phyloP scores from a whole-genome alignment of 2,329 filamentous ascomycete species.

The Exophiala xenobiotica region DNA sequence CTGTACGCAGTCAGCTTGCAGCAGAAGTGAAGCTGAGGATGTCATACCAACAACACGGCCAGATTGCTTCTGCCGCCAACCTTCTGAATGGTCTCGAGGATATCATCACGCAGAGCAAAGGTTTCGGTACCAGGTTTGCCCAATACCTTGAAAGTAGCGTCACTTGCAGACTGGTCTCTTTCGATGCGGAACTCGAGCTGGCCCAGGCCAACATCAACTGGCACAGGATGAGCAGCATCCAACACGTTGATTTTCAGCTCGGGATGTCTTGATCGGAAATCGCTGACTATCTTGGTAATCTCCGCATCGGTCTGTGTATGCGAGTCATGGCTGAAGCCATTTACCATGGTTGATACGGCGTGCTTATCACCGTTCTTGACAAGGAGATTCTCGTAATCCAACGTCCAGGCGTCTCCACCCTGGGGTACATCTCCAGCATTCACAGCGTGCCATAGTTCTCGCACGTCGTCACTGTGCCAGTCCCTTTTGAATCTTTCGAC shows the following conservation, averaged over 20 bases:
- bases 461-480: conserved; percentile 44
- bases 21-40: conserved; percentile 33
- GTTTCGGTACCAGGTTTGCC: conserved; percentile 31
- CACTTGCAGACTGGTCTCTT: conserved; percentile 20
- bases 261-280: conserved; percentile 21
- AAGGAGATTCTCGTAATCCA: conserved; percentile 41
- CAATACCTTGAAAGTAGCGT: conserved; percentile 38
- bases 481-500: conserved; percentile 40
- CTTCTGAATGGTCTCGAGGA: conserved; percentile 33
- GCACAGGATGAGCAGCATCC: conserved; percentile 15
- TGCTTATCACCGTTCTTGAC: conserved; percentile 34
- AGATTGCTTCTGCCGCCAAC: conserved; percentile 37
- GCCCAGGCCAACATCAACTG: conserved; percentile 26
- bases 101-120: conserved; percentile 38
- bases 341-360: conserved; percentile 25
- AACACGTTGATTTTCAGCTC: conserved; percentile 16
- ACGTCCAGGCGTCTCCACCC: conserved; percentile 42
- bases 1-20: conserved; percentile 30
- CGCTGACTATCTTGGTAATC: conserved; percentile 12
- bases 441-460: conserved; percentile 40
- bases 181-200: conserved; percentile 38
- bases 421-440: conserved; percentile 38
- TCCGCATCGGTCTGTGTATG: conserved; percentile 11
- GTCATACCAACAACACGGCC: conserved; percentile 42
- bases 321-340: conserved; percentile 1